Evolutionary conservation across 2,329 filamentous ascomycete genomes (phyloP).

Genomic region (Botrytis squamosa): DNA sequence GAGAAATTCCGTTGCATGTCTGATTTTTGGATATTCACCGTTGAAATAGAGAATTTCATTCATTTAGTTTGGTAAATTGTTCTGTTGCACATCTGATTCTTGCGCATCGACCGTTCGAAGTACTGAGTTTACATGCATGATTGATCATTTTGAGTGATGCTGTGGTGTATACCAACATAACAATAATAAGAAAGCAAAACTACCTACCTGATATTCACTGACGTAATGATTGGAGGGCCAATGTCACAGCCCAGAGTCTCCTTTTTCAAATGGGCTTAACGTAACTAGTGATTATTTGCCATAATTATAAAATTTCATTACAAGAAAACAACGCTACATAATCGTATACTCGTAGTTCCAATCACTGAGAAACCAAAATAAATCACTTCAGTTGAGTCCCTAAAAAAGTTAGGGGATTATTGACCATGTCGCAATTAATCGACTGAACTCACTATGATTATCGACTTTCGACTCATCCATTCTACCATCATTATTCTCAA

Average conservation of each 20-base stretch:
- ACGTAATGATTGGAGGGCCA: background rate
- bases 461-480: conserved; percentile 17
- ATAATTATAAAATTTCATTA: background rate
- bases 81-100: too few species aligned
- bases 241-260: background rate
- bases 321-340: background rate
- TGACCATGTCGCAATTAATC: background rate
- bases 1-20: too few species aligned
- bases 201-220: background rate
- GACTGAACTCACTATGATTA: conserved; percentile 1
- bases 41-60: too few species aligned
- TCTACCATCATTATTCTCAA: background rate
- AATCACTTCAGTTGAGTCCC: conserved; percentile 7
- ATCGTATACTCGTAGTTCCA: background rate
- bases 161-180: too few species aligned
- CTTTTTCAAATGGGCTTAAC: background rate
- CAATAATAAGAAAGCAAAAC: too few species aligned
- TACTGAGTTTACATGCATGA: too few species aligned
- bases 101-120: too few species aligned
- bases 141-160: too few species aligned
- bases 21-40: too few species aligned
- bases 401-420: background rate
- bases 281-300: background rate
- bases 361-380: background rate
- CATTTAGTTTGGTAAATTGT: too few species aligned